A percentile compares a stretch with the other conserved stretches of the same genome.
phyloP scores from a whole-genome alignment of 1,139 yeast species.

The Sugiyamaella paludigena region DNA sequence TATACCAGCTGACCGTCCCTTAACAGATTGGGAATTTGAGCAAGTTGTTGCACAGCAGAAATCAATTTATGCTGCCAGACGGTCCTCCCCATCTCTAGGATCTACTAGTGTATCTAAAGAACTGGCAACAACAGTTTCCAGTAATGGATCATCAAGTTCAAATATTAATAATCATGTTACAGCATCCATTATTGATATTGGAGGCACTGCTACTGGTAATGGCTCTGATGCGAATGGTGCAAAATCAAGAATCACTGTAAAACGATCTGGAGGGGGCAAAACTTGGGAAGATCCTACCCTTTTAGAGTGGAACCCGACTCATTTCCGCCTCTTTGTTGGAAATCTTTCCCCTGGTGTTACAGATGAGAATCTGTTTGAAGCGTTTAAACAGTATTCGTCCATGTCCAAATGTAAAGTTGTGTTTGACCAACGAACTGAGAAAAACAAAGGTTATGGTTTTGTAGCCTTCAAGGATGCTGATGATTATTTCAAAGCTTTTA shows the following conservation, averaged over 20 bases:
- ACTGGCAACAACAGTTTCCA: background rate
- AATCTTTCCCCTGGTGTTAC: conserved; percentile 68
- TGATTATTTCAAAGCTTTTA: conserved; percentile 65
- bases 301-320: conserved; percentile 59
- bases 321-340: conserved; percentile 71
- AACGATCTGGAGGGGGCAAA: conserved; percentile 46
- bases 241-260: conserved; percentile 38
- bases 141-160: background rate
- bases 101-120: conserved; percentile 1
- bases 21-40: conserved; percentile 28
- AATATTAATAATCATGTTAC: background rate
- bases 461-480: conserved; percentile 61
- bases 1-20: conserved; percentile 10
- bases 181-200: too few relatives aligned
- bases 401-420: conserved; percentile 54
- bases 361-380: conserved; percentile 50
- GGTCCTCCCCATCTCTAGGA: background rate
- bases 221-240: conserved; percentile 10
- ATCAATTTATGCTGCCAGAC: conserved; percentile 22
- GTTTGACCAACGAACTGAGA: conserved; percentile 34
- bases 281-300: conserved; percentile 50
- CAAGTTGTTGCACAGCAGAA: conserved; percentile 35
- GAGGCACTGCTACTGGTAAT: too few relatives aligned
- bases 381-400: conserved; percentile 52
- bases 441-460: conserved; percentile 67